These are phyloP conservation scores for Annona cherimola DNA, from an alignment of 164 flowering plant genomes.

Conservation along the genomic window DNA sequence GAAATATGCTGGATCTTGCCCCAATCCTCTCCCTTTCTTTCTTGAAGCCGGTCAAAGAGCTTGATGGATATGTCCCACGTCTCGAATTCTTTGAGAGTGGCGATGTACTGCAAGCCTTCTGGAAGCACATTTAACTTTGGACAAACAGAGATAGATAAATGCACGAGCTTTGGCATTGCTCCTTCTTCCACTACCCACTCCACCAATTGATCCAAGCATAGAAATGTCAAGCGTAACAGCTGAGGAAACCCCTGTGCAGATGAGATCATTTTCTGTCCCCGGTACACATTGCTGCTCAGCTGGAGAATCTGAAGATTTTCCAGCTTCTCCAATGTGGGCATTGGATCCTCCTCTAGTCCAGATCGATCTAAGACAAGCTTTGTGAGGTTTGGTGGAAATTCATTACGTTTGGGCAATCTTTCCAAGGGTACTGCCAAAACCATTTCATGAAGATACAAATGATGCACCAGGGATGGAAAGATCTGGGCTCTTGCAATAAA, in stretches of 20 bases:
- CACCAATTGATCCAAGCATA: not conserved
- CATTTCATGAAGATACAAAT: not conserved
- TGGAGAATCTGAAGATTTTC: not conserved
- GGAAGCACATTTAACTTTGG: not conserved
- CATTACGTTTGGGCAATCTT: not conserved
- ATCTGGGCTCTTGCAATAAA: not conserved
- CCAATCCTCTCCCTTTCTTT: not conserved
- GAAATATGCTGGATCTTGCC: not conserved
- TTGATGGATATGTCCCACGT: not conserved
- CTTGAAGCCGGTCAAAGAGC: too few relatives aligned
- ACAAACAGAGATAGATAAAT: not conserved
- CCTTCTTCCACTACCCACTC: constrained; percentile 24
- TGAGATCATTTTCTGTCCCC: constrained; percentile 5
- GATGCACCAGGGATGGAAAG: not conserved
- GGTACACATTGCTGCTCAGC: not conserved
- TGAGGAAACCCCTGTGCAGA: constrained; percentile 13
- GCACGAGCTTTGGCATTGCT: constrained; percentile 14
- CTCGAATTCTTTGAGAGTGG: not conserved
- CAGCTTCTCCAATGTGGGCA: not conserved
- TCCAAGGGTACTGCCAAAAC: not conserved
- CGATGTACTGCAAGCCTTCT: not conserved
- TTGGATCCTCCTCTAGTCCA: not conserved
- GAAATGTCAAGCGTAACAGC: constrained; percentile 11
- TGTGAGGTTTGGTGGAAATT: not conserved
- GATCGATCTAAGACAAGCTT: not conserved